Conservation (phyloP, 768 basidiomycete species). For the Serendipita sp. region DNA sequence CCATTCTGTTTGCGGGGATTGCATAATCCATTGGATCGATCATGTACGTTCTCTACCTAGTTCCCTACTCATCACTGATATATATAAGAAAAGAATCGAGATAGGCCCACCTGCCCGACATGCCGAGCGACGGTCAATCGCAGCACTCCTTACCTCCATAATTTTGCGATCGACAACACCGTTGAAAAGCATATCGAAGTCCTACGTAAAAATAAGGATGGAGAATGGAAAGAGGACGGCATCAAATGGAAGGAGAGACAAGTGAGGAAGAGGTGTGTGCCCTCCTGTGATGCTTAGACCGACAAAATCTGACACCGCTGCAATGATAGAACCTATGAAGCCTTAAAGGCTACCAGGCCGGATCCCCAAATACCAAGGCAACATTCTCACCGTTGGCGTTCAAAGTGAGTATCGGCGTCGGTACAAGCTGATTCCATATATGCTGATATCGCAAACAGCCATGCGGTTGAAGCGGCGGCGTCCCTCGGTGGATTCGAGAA, state of each 20-base stretch:
- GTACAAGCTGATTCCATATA: too few relatives aligned
- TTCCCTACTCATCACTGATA: neutral
- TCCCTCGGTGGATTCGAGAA: too few relatives aligned
- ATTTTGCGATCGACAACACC: neutral
- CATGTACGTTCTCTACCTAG: neutral
- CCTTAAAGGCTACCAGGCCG: neutral
- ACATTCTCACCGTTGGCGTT: too few relatives aligned
- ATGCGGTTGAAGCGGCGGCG: too few relatives aligned
- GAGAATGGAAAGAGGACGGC: neutral
- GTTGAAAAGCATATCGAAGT: constrained; percentile 3
- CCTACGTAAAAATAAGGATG: neutral
- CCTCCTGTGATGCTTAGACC: neutral
- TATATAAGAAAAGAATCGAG: neutral
- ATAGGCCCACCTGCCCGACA: neutral
- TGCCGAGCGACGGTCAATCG: neutral
- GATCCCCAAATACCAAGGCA: too few relatives aligned
- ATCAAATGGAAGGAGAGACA: neutral
- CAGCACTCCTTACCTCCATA: neutral
- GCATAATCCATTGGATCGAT: neutral
- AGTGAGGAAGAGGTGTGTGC: neutral
- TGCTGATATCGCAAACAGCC: too few relatives aligned
- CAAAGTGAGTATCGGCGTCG: too few relatives aligned
- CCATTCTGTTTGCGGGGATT: neutral
- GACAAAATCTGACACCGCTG: neutral
- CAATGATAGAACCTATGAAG: neutral